Conservation (phyloP, 2,329 filamentous ascomycete species). For the Didymella exigua region DNA sequence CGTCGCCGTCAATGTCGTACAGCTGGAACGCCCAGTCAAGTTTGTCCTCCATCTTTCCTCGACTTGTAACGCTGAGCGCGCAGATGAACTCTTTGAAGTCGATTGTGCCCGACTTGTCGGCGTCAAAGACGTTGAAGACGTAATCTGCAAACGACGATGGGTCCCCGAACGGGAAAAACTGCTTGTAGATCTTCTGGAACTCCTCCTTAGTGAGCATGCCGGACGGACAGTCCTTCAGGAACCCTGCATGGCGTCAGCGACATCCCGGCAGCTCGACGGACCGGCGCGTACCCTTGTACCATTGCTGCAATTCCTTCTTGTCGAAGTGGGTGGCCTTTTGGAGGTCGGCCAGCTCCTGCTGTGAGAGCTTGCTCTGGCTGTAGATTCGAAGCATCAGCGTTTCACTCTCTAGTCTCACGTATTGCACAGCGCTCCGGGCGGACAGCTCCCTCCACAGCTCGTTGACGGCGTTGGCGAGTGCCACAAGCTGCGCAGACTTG, state of each 20-base stretch:
- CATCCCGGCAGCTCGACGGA: neutral
- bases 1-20: constrained; percentile 98
- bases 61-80: constrained; percentile 92
- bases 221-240: constrained; percentile 96
- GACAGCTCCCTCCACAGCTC: constrained; percentile 33
- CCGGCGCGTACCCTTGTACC: constrained; percentile 86
- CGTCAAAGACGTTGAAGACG: constrained; percentile 98
- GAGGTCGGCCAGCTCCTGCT: constrained; percentile 92
- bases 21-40: constrained; percentile 99
- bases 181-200: constrained; percentile 99
- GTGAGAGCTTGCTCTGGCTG: constrained; percentile 98
- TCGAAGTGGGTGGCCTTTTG: constrained; percentile 98
- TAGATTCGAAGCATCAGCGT: constrained; percentile 43
- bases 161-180: constrained; percentile 99
- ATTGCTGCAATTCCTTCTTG: constrained; percentile 99
- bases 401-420: constrained; percentile 33
- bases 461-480: constrained; percentile 35
- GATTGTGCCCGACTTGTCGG: constrained; percentile 95
- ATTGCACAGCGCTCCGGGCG: constrained; percentile 26
- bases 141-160: constrained; percentile 98
- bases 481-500: constrained; percentile 28
- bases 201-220: constrained; percentile 97
- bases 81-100: constrained; percentile 99
- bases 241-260: constrained; percentile 64
- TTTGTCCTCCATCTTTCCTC: constrained; percentile 99